Evolutionary conservation across 2,329 filamentous ascomycete species (phyloP), one percentile per base, ranked within the genome.

Genomic region (Hyphodiscus sp.): DNA sequence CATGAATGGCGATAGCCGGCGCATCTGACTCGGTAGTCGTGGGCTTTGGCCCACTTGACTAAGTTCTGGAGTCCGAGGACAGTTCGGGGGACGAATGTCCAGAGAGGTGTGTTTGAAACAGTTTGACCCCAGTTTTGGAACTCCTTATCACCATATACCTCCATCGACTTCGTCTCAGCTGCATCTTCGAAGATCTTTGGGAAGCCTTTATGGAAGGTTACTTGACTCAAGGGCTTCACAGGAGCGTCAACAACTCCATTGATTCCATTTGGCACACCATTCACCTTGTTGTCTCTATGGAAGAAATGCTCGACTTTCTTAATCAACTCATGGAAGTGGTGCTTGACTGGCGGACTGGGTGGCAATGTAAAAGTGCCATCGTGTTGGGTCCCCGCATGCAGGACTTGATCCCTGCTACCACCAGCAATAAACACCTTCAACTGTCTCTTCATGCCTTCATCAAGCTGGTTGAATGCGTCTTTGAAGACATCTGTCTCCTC

Each of bases 1-100:
- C 73, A 75, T 7, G 70, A 73, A 55, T 76, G 74, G 5, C 73
- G 66, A 52, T 73, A 76, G 1, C 73, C 74, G 2, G 68, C 66
- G 38, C 70, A 72, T 29, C 74, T 67, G 16, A 76, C 70, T 5
- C 71, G 64, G 55, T 71, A 65, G 1, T 66, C 61, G 23, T 70
- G 61, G 2, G 51, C 48, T 30, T 67, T 67, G 0, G 72, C 71
- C 53, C 64, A 73, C 33, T 63, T 65, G 38, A 76, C 68, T 30
- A 75, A 64, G 30, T 71, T 70, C 38, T 73, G 68, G 3, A 76
- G 59, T 3, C 71, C 73, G 10, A 67, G 62, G 5, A 72, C 65
- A 0, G 70, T 74, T 15, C 63, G 70, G 1, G 73, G 73, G 10
- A 75, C 61, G 51, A 71, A 74, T 0, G 73, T 75, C 47, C 65